Base-by-base conservation (phyloP, 2,329 filamentous ascomycete species). In the Venturia carpophila region DNA sequence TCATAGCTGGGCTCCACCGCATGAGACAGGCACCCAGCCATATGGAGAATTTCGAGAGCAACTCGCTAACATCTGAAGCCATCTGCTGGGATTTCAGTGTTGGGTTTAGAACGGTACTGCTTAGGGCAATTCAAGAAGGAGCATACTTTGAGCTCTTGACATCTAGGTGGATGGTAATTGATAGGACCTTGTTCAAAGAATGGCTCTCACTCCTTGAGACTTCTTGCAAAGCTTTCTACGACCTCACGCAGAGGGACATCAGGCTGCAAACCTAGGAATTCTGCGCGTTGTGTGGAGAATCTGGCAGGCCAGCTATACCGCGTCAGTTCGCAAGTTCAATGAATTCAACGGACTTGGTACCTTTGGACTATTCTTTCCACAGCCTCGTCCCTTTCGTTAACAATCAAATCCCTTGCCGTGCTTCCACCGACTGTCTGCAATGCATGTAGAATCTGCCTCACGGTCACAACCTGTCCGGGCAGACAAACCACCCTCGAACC, bases 371-470 rank as follows among this genome's bases (percentile, higher is more conserved):
- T 84, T 39, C 77, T 77, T 67, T 81, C 77, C 37, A 83, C 77
- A 45, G 76, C 76, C 52, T 78, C 74, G 68, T 81, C 80, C 47
- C 80, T 77, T 71, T 82, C 76, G 71, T 84, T 82, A 66, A 76
- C 78, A 10, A 86, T 77, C 63, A 83, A 73, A 60, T 73, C 73
- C 63, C 83, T 71, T 42, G 79, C 80, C 45, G 83, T 78, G 69
- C 80, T 77, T 0, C 83, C 83, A 6, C 80, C 83, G 1, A 85
- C 81, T 67, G 79, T 79, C 66, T 78, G 79, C 71, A 85, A 69
- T 1, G 82, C 82, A 67, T 84, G 77, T 71, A 85, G 72, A 77
- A 86, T 85, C 65, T 84, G 79, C 66, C 78, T 78, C 43, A 84
- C 80, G 3, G 79, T 83, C 5, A 82, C 81, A 56, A 78, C 79